Evolutionary conservation across 176 grass and related monocot genomes (phyloP).

Genomic region (Eragrostis curvula): DNA sequence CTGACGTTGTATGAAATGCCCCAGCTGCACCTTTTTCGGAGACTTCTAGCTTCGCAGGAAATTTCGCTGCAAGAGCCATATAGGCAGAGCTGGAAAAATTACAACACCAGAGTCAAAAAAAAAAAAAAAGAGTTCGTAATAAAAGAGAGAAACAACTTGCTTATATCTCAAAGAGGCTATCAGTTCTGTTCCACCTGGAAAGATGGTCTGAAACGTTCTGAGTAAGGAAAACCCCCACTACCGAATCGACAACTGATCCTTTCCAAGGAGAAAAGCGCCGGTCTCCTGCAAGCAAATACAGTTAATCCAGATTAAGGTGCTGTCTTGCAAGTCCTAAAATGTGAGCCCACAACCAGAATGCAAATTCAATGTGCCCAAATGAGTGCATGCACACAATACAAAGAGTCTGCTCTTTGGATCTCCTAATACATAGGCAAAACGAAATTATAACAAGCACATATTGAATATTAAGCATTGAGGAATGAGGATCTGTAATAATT

Average conservation of each 20-base stretch:
- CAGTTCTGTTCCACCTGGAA: conserved; percentile 66
- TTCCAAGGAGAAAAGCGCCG: conserved; percentile 80
- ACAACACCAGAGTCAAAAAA: background rate
- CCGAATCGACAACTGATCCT: conserved; percentile 86
- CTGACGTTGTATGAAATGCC: conserved; percentile 28
- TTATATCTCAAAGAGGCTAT: conserved; percentile 9
- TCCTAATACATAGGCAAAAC: background rate
- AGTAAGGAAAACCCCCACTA: conserved; percentile 88
- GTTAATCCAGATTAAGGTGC: conserved; percentile 24
- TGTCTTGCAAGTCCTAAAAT: conserved; percentile 25
- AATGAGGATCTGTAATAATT: background rate
- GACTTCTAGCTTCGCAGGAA: conserved; percentile 48
- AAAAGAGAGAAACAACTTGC: background rate
- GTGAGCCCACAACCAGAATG: background rate
- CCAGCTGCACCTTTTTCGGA: conserved; percentile 25
- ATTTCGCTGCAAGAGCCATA: conserved; percentile 77
- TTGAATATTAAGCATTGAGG: conserved; percentile 1
- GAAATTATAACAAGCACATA: background rate
- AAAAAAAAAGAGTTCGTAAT: background rate
- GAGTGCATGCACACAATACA: background rate
- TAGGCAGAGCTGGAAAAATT: conserved; percentile 72
- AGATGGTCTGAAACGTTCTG: conserved; percentile 96
- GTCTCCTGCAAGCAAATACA: conserved; percentile 58
- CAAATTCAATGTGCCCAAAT: background rate
- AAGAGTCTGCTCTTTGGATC: background rate